These are phyloP conservation scores for Parastagonospora nodorum DNA, from an alignment of 2,329 filamentous ascomycete genomes.

Conservation along the genomic window DNA sequence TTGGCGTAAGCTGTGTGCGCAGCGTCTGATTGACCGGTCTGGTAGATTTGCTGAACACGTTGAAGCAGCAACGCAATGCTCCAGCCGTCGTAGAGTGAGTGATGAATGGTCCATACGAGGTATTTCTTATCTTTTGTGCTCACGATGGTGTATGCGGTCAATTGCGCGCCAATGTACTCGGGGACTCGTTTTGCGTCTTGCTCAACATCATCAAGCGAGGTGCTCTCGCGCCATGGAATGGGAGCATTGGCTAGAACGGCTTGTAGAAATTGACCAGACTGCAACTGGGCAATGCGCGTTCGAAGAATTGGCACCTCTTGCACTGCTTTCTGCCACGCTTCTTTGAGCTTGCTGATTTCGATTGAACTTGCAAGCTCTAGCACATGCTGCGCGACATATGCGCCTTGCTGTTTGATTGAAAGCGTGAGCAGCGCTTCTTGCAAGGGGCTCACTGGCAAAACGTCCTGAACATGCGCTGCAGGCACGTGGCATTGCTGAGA, in stretches of 20 bases:
- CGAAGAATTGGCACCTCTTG: conserved; percentile 55
- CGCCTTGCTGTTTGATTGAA: conserved; percentile 53
- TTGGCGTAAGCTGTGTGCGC: conserved; percentile 31
- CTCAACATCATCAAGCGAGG: conserved; percentile 24
- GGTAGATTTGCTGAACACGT: conserved; percentile 33
- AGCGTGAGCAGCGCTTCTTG: conserved; percentile 55
- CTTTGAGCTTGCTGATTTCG: conserved; percentile 51
- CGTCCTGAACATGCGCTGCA: conserved; percentile 42
- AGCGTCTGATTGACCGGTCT: conserved; percentile 15
- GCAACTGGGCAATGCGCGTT: conserved; percentile 47
- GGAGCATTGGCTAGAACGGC: conserved; percentile 33
- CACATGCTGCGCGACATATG: conserved; percentile 55
- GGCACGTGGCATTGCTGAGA: conserved; percentile 26
- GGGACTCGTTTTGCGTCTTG: conserved; percentile 21
- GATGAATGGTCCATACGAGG: conserved; percentile 49
- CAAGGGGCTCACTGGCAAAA: conserved; percentile 49
- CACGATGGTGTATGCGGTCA: conserved; percentile 36
- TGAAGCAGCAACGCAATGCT: conserved; percentile 37
- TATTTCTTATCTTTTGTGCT: conserved; percentile 21
- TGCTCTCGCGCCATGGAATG: conserved; percentile 28
- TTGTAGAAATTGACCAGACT: conserved; percentile 35
- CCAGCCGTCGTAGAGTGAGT: conserved; percentile 50
- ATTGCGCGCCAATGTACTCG: conserved; percentile 25
- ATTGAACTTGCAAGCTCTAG: conserved; percentile 47
- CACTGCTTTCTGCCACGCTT: conserved; percentile 54